Percentiles rank a stretch among this genome's conserved stretches.
phyloP scores from a whole-genome alignment of 2,329 filamentous ascomycete species.

The Trichophyton rubrum region DNA sequence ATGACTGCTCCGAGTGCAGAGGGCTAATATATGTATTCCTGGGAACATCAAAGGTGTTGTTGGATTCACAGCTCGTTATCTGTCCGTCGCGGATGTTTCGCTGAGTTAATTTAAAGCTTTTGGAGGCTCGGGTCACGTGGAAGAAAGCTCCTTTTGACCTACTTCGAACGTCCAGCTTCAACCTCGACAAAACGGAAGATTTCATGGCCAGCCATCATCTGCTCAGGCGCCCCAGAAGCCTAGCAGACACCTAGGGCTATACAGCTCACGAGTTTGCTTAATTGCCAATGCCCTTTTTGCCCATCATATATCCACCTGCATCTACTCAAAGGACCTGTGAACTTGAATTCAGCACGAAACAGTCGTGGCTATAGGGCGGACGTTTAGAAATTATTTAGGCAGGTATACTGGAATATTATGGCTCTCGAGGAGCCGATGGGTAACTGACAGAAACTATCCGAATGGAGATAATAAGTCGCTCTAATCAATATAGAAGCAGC shows the following conservation, averaged over 20 bases:
- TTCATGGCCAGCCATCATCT: neutral
- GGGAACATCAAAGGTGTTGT: neutral
- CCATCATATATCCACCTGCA: too few species aligned
- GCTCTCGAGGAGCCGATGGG: neutral
- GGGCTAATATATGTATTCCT: neutral
- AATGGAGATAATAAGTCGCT: neutral
- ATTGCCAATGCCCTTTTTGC: too few species aligned
- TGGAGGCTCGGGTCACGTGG: neutral
- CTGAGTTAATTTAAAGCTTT: neutral
- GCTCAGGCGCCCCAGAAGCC: neutral
- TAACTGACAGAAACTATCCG: neutral
- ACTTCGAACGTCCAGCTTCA: neutral
- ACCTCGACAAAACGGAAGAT: neutral
- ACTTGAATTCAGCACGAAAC: too few species aligned
- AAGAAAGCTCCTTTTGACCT: neutral
- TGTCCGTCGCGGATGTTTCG: neutral
- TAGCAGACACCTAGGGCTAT: neutral
- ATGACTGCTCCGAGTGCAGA: neutral
- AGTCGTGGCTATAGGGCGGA: too few species aligned
- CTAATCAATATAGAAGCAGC: neutral
- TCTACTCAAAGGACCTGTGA: too few species aligned
- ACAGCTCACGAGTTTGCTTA: too few species aligned
- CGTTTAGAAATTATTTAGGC: too few species aligned
- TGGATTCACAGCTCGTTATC: neutral
- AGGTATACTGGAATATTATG: too few species aligned